A percentile compares a stretch with the other conserved stretches of the same genome.
Evolutionary conservation across 306 rosid genomes (phyloP).

Genomic region (Vicia faba): DNA sequence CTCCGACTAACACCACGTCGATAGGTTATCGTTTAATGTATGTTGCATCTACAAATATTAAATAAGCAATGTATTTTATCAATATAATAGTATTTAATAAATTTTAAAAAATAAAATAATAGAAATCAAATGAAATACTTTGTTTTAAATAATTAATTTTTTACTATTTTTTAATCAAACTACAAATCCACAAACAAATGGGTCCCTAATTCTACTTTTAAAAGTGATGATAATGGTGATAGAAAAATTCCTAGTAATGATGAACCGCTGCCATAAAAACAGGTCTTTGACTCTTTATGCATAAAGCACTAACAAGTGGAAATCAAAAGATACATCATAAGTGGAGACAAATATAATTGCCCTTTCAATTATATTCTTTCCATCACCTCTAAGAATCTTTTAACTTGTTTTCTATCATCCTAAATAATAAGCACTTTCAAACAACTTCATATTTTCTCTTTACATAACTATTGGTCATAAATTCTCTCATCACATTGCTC

Average conservation of each 20-base stretch:
- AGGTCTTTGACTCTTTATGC: slow-evolving; percentile 48
- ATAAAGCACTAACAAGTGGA: slow-evolving; percentile 62
- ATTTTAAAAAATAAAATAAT: no score
- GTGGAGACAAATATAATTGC: slow-evolving; percentile 57
- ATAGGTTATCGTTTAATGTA: no score
- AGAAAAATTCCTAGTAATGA: slow-evolving; percentile 61
- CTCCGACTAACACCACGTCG: no score
- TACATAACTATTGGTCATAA: slow-evolving; percentile 47
- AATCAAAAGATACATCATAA: slow-evolving; percentile 52
- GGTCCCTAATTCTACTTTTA: slow-evolving; percentile 48
- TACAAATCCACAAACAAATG: slow-evolving; percentile 2
- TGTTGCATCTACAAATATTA: no score
- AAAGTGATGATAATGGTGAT: slow-evolving; percentile 61
- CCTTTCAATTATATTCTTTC: slow-evolving; percentile 53
- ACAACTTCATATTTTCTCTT: slow-evolving; percentile 35
- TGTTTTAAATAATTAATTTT: no score
- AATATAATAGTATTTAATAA: no score
- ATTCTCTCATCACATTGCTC: slow-evolving; percentile 39
- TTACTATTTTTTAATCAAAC: no score
- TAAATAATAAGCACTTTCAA: slow-evolving; percentile 39
- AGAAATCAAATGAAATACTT: no score
- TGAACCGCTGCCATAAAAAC: slow-evolving; percentile 70
- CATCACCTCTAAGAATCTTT: slow-evolving; percentile 38
- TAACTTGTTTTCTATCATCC: slow-evolving; percentile 39
- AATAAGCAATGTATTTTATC: no score